Conservation (phyloP, 2,329 filamentous ascomycete species). For the Sporothrix luriei region DNA sequence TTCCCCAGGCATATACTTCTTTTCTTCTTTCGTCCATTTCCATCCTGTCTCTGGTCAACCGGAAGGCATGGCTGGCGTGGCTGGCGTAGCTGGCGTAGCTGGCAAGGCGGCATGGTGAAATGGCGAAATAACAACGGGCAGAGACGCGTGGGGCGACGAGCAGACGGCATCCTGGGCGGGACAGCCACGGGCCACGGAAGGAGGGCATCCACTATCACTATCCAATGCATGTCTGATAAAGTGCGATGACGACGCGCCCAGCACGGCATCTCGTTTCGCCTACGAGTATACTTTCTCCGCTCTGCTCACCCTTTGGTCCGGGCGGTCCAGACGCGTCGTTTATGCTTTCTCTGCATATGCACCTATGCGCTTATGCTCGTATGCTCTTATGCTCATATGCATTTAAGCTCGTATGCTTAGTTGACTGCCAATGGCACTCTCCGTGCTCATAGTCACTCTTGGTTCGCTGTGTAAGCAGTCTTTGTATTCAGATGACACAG, state of each 20-base stretch:
- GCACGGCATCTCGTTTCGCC: slow-evolving; percentile 16
- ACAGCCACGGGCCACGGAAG: background rate
- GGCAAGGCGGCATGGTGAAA: no score
- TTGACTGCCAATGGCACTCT: no score
- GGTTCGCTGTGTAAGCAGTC: no score
- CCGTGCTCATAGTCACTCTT: no score
- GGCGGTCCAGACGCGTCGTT: slow-evolving; percentile 3
- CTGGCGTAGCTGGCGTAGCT: no score
- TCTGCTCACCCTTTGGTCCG: background rate
- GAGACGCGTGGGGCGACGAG: background rate
- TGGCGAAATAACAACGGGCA: no score
- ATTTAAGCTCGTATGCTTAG: no score
- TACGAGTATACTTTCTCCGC: background rate
- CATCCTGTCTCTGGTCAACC: background rate
- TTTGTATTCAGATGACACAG: no score
- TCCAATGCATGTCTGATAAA: background rate
- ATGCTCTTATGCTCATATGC: no score
- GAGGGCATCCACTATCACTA: background rate
- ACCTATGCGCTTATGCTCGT: background rate
- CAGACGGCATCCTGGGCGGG: background rate
- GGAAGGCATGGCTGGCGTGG: background rate
- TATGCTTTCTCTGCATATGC: no score
- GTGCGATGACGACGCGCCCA: slow-evolving; percentile 16
- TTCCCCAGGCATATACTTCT: background rate
- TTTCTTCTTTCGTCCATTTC: background rate